phyloP scores from a whole-genome alignment of 192 early-diverging fungal genomes.

The Coemansia sp. region DNA sequence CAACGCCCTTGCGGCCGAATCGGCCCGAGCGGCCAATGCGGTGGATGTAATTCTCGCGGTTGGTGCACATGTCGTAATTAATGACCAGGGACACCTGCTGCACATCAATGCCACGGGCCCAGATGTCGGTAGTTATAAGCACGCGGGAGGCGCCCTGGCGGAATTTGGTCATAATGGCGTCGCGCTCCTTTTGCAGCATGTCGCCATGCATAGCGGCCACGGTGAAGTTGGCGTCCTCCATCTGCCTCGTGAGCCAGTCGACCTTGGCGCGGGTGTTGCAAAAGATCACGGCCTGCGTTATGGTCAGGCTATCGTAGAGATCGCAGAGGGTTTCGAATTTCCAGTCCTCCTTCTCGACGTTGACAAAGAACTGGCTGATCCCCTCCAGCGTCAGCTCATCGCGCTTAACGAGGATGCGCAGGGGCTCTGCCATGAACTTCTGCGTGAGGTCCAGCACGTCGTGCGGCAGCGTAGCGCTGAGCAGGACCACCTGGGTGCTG shows the following conservation, averaged over 20 bases:
- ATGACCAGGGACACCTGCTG: conserved; percentile 98
- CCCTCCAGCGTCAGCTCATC: conserved; percentile 84
- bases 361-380: conserved; percentile 98
- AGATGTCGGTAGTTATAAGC: conserved; percentile 96
- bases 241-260: conserved; percentile 95
- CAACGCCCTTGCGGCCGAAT: conserved; percentile 98
- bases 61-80: conserved; percentile 94
- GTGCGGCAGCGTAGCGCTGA: conserved; percentile 89
- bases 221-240: conserved; percentile 96
- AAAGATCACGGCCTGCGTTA: conserved; percentile 99
- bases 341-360: conserved; percentile 97
- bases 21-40: conserved; percentile 97
- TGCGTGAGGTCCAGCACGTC: conserved; percentile 96
- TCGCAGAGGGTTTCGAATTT: conserved; percentile 98
- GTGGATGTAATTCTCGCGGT: conserved; percentile 98
- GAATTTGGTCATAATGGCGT: conserved; percentile 97
- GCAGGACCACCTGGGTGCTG: conserved; percentile 86
- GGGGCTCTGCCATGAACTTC: conserved; percentile 96
- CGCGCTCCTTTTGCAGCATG: conserved; percentile 97
- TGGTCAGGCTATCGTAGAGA: conserved; percentile 93
- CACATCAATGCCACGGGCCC: conserved; percentile 99
- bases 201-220: conserved; percentile 99
- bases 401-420: conserved; percentile 96
- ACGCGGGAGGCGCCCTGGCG: conserved; percentile 91
- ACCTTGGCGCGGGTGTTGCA: conserved; percentile 97